Conservation (phyloP, 768 basidiomycete genomes). For the Amanita rubescens region DNA sequence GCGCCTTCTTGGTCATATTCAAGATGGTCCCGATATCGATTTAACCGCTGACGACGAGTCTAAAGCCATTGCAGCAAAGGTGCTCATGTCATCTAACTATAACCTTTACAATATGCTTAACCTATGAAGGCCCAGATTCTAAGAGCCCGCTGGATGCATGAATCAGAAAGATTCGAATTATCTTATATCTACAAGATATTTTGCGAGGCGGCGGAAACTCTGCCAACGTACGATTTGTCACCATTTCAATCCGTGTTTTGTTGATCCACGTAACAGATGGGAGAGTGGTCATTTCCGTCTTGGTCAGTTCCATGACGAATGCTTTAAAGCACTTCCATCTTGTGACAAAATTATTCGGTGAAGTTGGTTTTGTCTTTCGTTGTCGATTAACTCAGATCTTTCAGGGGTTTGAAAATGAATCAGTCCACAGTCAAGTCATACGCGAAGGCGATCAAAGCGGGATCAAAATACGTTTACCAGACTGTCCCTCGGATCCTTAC, state of each 20-base stretch:
- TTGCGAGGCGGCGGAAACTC: conserved; percentile 39
- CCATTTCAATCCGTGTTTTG: background rate
- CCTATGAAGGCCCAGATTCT: conserved; percentile 60
- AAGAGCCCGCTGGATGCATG: conserved; percentile 88
- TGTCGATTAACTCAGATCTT: background rate
- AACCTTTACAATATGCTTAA: conserved; percentile 3
- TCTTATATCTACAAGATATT: conserved; percentile 56
- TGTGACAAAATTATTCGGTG: conserved; percentile 42
- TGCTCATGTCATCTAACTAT: conserved; percentile 16
- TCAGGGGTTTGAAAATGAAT: conserved; percentile 59
- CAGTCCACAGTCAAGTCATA: conserved; percentile 60
- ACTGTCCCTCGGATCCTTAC: conserved; percentile 91
- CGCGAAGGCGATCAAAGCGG: conserved; percentile 61
- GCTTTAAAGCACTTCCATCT: conserved; percentile 45
- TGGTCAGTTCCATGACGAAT: conserved; percentile 84
- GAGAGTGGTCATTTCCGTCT: conserved; percentile 84
- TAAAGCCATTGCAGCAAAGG: conserved; percentile 66
- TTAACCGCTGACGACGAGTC: conserved; percentile 45
- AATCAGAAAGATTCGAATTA: conserved; percentile 74
- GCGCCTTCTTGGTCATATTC: conserved; percentile 41
- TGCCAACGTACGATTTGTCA: conserved; percentile 34
- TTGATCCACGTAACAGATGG: conserved; percentile 38
- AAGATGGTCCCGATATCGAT: conserved; percentile 38
- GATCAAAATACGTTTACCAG: conserved; percentile 95
- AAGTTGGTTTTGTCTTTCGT: background rate